These are phyloP conservation scores for Leishmania turanica DNA, from an alignment of 208 protist genomes.

Conservation along the genomic window DNA sequence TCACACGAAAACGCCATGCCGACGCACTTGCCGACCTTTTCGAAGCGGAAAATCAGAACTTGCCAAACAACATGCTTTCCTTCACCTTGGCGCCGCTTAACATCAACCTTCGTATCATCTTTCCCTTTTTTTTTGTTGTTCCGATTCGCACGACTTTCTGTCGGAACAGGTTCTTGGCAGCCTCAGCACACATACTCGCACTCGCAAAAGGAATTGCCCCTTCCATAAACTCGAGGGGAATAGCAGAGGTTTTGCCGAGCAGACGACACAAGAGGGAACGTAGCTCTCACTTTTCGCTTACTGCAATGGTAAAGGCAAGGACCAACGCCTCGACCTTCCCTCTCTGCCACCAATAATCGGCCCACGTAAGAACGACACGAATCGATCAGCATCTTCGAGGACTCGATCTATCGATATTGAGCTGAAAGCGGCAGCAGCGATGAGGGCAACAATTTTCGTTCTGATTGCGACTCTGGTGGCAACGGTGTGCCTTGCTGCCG, in stretches of 20 bases:
- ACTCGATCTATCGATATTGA: not conserved
- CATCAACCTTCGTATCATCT: not conserved
- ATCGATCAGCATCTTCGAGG: not conserved
- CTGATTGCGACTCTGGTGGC: constrained; percentile 24
- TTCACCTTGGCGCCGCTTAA: not conserved
- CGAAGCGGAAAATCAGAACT: not conserved
- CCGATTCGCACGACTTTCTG: not conserved
- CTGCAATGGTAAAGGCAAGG: not conserved
- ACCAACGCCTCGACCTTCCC: not conserved
- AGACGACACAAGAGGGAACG: not conserved
- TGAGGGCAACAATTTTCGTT: constrained; percentile 9
- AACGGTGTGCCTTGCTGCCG: constrained; percentile 11
- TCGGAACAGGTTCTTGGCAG: not conserved
- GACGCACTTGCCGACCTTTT: not conserved
- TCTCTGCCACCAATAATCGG: not conserved
- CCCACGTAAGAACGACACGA: not conserved
- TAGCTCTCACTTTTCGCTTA: not conserved
- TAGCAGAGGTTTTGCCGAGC: not conserved
- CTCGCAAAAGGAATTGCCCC: too few species aligned
- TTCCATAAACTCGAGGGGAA: not conserved
- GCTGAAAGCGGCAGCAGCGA: not conserved
- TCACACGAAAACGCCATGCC: not conserved
- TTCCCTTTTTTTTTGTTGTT: not conserved
- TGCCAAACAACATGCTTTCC: not conserved
- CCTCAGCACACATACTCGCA: not conserved